These are phyloP conservation scores for Orbilia ellipsospora DNA, from an alignment of 2,329 filamentous ascomycete genomes.

Conservation along the genomic window DNA sequence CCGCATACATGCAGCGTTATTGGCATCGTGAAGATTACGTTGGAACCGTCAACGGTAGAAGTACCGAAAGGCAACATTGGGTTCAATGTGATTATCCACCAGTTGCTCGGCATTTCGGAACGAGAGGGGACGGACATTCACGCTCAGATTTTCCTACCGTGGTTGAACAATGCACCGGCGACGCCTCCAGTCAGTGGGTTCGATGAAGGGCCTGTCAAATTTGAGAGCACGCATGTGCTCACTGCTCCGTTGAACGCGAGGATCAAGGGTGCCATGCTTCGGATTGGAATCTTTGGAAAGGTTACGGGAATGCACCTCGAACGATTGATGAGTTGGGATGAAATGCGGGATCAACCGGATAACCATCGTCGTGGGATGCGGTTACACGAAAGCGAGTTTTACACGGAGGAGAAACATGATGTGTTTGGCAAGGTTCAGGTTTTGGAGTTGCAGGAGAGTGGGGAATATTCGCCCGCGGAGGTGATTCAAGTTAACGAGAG, in stretches of 20 bases:
- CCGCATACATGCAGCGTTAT: slow-evolving; percentile 91
- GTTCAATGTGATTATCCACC: slow-evolving; percentile 98
- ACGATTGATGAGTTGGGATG: slow-evolving; percentile 97
- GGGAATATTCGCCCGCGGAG: slow-evolving; percentile 91
- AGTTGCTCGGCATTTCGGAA: slow-evolving; percentile 92
- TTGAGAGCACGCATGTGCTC: slow-evolving; percentile 99
- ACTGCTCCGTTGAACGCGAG: slow-evolving; percentile 84
- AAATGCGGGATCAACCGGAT: slow-evolving; percentile 84
- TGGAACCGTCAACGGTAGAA: slow-evolving; percentile 92
- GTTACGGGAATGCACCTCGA: slow-evolving; percentile 95
- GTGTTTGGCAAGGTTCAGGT: slow-evolving; percentile 88
- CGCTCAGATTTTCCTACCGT: slow-evolving; percentile 94
- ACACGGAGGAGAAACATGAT: slow-evolving; percentile 91
- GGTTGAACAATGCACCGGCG: slow-evolving; percentile 89
- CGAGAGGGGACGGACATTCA: slow-evolving; percentile 95
- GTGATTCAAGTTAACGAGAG: slow-evolving; percentile 85
- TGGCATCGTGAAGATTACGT: slow-evolving; percentile 86
- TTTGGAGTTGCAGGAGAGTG: slow-evolving; percentile 88
- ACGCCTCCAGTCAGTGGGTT: slow-evolving; percentile 95
- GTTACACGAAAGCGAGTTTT: slow-evolving; percentile 91
- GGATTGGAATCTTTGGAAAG: slow-evolving; percentile 90
- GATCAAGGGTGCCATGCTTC: slow-evolving; percentile 74
- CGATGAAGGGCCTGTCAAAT: slow-evolving; percentile 89
- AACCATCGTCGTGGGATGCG: slow-evolving; percentile 71
- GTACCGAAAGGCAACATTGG: slow-evolving; percentile 92